Percentiles rank a stretch among this genome's conserved stretches.
Evolutionary conservation across 169 alveolate genomes (phyloP).

Genomic region (Plasmodium yoelii): DNA sequence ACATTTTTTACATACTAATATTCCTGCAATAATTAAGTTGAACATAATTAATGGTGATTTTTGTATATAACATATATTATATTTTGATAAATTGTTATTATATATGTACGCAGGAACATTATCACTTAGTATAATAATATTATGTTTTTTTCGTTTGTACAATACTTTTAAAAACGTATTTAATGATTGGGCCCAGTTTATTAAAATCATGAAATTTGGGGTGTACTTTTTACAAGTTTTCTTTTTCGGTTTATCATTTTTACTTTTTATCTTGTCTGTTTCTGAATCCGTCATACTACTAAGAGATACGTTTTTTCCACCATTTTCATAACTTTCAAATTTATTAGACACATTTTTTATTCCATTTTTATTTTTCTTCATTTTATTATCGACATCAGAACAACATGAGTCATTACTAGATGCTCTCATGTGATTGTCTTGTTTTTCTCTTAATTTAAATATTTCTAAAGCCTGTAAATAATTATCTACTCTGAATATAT

Average conservation of each 20-base stretch:
- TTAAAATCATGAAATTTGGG: constrained; percentile 25
- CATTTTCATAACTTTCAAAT: background rate
- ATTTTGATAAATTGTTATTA: constrained; percentile 39
- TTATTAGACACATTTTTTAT: no score
- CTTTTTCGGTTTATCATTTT: background rate
- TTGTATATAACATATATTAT: constrained; percentile 72
- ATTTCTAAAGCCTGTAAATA: constrained; percentile 43
- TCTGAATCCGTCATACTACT: background rate
- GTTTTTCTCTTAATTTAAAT: constrained; percentile 17
- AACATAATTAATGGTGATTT: constrained; percentile 49
- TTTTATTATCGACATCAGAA: no score
- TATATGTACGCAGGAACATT: constrained; percentile 68
- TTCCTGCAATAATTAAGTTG: constrained; percentile 58
- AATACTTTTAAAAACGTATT: constrained; percentile 60
- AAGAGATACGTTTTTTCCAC: background rate
- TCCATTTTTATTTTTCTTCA: background rate
- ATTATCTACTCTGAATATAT: constrained; percentile 59
- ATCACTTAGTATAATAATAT: constrained; percentile 64
- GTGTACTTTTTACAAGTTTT: background rate
- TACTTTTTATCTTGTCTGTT: background rate
- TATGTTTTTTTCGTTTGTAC: constrained; percentile 26
- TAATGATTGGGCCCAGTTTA: constrained; percentile 68
- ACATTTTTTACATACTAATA: constrained; percentile 54
- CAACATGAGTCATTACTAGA: no score
- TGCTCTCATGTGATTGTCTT: background rate